These are phyloP conservation scores for Sugiyamaella pinicola DNA, from an alignment of 1,139 yeast species.

Conservation along the genomic window DNA sequence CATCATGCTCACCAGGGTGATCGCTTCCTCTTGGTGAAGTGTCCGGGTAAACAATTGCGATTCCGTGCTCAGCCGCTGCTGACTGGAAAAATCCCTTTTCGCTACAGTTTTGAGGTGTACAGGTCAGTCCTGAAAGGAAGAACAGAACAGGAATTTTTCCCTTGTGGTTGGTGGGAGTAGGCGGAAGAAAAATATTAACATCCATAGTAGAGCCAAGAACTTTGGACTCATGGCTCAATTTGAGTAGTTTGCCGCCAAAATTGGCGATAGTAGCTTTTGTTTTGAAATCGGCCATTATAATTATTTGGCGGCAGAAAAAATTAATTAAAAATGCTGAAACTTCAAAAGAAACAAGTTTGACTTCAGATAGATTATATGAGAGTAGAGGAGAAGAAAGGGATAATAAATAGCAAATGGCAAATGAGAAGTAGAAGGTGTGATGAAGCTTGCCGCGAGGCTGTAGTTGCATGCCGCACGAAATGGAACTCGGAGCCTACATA, in stretches of 20 bases:
- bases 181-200: conserved; percentile 79
- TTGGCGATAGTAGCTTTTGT: conserved; percentile 51
- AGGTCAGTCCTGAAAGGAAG: conserved; percentile 87
- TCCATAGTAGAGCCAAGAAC: conserved; percentile 74
- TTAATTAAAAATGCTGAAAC: not conserved
- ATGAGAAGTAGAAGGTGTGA: not conserved
- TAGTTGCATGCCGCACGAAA: not conserved
- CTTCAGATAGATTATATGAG: not conserved
- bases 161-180: conserved; percentile 33
- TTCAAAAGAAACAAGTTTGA: not conserved
- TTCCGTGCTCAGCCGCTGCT: conserved; percentile 77
- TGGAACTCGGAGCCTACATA: not conserved
- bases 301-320: not conserved
- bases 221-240: conserved; percentile 71
- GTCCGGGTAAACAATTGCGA: conserved; percentile 91
- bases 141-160: conserved; percentile 66
- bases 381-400: too few species aligned
- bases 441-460: not conserved
- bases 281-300: conserved; percentile 21
- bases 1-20: conserved; percentile 76
- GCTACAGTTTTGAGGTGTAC: conserved; percentile 92
- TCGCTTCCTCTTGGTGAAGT: conserved; percentile 96
- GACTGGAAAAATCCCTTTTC: conserved; percentile 91
- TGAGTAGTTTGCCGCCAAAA: conserved; percentile 76
- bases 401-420: not conserved